A percentile compares a stretch with the other conserved stretches of the same genome.
phyloP scores from a whole-genome alignment of 768 basidiomycete genomes.

The Macrolepiota dolichaula region DNA sequence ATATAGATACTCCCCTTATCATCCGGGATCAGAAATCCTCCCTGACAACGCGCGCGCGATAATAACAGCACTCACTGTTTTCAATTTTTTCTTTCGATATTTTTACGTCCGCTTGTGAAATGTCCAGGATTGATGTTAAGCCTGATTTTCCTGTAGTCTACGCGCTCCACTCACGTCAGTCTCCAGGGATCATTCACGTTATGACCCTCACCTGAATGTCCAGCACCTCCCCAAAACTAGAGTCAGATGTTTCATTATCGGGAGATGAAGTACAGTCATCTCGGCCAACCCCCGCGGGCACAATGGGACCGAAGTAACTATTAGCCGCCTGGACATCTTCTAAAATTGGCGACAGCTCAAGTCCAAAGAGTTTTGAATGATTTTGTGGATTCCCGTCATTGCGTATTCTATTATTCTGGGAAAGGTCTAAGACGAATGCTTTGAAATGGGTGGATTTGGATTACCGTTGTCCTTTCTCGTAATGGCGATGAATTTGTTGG shows the following conservation, averaged over 20 bases:
- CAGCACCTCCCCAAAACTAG: conserved; percentile 27
- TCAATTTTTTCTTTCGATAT: background rate
- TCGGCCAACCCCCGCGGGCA: background rate
- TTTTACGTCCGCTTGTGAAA: background rate
- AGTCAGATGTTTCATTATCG: conserved; percentile 20
- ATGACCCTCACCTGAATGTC: conserved; percentile 13
- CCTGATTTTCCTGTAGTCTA: conserved; percentile 5
- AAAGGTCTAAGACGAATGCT: background rate
- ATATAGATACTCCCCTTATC: background rate
- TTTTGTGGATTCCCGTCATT: conserved; percentile 9
- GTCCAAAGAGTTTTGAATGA: conserved; percentile 25
- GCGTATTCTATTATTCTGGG: conserved; percentile 12
- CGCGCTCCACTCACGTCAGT: background rate
- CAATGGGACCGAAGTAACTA: conserved; percentile 10
- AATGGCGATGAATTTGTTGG: background rate
- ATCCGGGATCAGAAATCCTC: background rate
- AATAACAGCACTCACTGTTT: background rate
- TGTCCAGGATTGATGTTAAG: background rate
- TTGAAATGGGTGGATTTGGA: background rate
- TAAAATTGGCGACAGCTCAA: conserved; percentile 33
- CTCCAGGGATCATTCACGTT: conserved; percentile 10
- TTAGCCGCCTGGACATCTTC: conserved; percentile 28
- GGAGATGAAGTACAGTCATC: conserved; percentile 8
- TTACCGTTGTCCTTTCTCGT: background rate
- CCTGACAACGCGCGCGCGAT: background rate